These are phyloP conservation scores for Chytriomyces hyalinus DNA, from an alignment of 192 early-diverging fungal species.

Conservation along the genomic window DNA sequence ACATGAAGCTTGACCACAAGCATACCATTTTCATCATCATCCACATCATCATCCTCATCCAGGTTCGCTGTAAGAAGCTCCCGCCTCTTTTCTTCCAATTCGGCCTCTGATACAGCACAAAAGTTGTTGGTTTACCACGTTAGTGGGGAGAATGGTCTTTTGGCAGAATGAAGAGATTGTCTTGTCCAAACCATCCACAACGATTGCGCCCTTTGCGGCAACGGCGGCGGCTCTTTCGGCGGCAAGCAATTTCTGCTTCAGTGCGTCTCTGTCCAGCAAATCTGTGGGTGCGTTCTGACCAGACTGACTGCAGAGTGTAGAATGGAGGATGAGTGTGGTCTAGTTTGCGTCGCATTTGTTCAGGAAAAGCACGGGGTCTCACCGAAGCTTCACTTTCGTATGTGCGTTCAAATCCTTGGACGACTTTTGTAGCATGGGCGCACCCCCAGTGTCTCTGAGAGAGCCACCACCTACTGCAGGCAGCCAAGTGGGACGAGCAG, in stretches of 20 bases:
- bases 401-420: slow-evolving; percentile 49
- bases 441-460: slow-evolving; percentile 52
- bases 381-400: slow-evolving; percentile 56
- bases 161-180: neutral
- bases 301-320: slow-evolving; percentile 36
- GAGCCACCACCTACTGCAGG: slow-evolving; percentile 59
- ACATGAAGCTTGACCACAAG: slow-evolving; percentile 17
- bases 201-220: slow-evolving; percentile 19
- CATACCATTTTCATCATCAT: slow-evolving; percentile 50
- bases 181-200: slow-evolving; percentile 17
- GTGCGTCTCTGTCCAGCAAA: slow-evolving; percentile 25
- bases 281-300: slow-evolving; percentile 57
- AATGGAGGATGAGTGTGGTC: neutral
- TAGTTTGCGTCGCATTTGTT: neutral
- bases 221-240: slow-evolving; percentile 45
- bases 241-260: slow-evolving; percentile 46
- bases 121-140: neutral
- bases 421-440: slow-evolving; percentile 38
- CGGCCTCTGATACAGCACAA: slow-evolving; percentile 8
- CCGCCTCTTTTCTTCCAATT: slow-evolving; percentile 62
- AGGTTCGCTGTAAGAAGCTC: slow-evolving; percentile 62
- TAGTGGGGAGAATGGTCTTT: neutral
- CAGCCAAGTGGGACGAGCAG: slow-evolving; percentile 53
- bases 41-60: slow-evolving; percentile 59
- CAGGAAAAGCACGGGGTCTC: neutral